A percentile compares a stretch with the other conserved stretches of the same genome.
Evolutionary conservation across 2,329 filamentous ascomycete genomes (phyloP).

Genomic region (Calycina herbarum): DNA sequence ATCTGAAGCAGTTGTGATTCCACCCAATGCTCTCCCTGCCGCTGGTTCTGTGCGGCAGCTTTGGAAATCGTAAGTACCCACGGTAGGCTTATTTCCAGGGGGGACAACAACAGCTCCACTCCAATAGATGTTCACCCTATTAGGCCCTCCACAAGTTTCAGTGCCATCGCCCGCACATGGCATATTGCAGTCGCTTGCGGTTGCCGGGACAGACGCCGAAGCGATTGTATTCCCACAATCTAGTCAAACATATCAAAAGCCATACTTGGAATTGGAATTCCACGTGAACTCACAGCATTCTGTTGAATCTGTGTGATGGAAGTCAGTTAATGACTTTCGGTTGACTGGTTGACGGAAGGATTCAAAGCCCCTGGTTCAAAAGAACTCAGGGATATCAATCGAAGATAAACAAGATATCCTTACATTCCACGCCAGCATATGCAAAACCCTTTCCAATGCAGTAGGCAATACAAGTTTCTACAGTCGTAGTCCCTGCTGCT

Average conservation of each 20-base stretch:
- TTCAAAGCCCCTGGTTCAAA: not conserved
- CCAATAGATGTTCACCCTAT: conserved; percentile 35
- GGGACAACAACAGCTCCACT: conserved; percentile 27
- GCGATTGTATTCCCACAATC: conserved; percentile 27
- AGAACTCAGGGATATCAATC: not conserved
- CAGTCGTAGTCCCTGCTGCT: conserved; percentile 28
- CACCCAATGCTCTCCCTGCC: conserved; percentile 45
- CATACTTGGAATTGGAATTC: not conserved
- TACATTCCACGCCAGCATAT: conserved; percentile 28
- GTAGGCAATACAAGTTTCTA: conserved; percentile 32
- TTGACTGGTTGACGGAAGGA: not conserved
- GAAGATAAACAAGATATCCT: not conserved
- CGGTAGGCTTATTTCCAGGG: conserved; percentile 42
- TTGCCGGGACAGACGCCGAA: conserved; percentile 17
- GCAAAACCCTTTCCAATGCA: conserved; percentile 27
- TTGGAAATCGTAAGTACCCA: conserved; percentile 48
- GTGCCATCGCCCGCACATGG: conserved; percentile 34
- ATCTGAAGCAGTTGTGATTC: conserved; percentile 16
- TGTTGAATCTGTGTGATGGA: conserved; percentile 9
- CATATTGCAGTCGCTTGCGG: conserved; percentile 30
- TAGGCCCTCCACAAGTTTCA: conserved; percentile 39
- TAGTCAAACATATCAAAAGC: conserved; percentile 11
- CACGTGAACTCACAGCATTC: conserved; percentile 34
- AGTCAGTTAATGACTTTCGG: not conserved
- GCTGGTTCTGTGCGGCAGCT: conserved; percentile 51